phyloP scores from a whole-genome alignment of 257 asterid genomes.

The Parsonsia alboflavescens region DNA sequence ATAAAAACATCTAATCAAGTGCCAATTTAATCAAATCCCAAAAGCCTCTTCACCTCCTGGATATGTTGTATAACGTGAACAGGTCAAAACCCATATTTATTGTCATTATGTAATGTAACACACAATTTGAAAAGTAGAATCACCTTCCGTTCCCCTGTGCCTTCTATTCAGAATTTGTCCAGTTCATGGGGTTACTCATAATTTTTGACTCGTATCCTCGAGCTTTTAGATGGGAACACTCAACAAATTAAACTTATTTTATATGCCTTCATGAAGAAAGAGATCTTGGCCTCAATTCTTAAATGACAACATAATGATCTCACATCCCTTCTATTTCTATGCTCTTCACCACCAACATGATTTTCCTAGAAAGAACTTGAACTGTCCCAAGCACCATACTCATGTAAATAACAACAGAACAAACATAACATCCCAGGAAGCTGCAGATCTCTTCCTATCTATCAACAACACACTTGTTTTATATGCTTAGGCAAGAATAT shows the following conservation, averaged over 20 bases:
- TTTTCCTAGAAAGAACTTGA: neutral
- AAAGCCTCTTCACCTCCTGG: neutral
- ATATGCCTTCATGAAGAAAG: neutral
- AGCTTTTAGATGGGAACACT: neutral
- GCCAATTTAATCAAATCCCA: neutral
- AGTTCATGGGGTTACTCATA: neutral
- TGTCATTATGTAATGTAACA: too few species aligned
- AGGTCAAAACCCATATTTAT: neutral
- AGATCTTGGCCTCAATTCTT: neutral
- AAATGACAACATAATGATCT: neutral
- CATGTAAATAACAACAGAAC: neutral
- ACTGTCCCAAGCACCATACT: neutral
- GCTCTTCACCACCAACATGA: neutral
- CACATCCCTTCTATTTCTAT: neutral
- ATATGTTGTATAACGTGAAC: neutral
- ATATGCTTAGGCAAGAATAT: neutral
- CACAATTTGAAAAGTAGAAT: too few species aligned
- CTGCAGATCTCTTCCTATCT: neutral
- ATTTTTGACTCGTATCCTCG: neutral
- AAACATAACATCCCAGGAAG: too few species aligned
- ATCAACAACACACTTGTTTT: neutral
- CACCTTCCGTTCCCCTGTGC: neutral
- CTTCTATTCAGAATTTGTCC: neutral
- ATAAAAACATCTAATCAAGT: neutral
- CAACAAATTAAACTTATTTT: neutral